phyloP scores from a whole-genome alignment of 169 alveolate species.

The Plasmodium inui region DNA sequence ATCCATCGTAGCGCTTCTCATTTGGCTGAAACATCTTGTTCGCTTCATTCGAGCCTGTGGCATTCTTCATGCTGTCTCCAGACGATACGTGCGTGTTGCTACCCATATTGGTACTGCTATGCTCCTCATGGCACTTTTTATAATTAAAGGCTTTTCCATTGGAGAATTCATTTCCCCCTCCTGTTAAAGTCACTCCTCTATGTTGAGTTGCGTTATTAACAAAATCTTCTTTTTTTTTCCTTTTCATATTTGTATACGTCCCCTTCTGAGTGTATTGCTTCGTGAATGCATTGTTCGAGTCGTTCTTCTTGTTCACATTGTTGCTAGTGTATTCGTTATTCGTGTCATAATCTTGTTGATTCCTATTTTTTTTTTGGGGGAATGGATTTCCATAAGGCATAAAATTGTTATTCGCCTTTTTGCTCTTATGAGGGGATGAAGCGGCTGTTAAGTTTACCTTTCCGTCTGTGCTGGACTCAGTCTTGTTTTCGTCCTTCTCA shows the following conservation, averaged over 20 bases:
- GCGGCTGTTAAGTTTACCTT: background rate
- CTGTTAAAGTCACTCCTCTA: background rate
- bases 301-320: background rate
- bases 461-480: background rate
- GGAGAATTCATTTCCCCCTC: background rate
- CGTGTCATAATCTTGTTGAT: conserved; percentile 6
- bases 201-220: conserved; percentile 7
- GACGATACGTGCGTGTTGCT: background rate
- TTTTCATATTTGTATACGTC: conserved; percentile 26
- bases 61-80: background rate
- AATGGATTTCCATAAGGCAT: background rate
- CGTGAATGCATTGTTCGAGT: background rate
- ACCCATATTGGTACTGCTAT: background rate
- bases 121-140: conserved; percentile 12
- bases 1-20: conserved; percentile 24
- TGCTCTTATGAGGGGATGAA: background rate
- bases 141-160: conserved; percentile 13
- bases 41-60: background rate
- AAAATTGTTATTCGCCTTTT: conserved; percentile 10
- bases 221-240: conserved; percentile 30
- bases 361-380: background rate
- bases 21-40: conserved; percentile 14
- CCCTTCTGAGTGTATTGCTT: conserved; percentile 20
- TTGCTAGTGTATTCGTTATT: conserved; percentile 9
- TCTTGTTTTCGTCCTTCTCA: background rate